These are phyloP conservation scores for Cystofilobasidium bisporidii DNA, from an alignment of 768 basidiomycete genomes.

Conservation along the genomic window DNA sequence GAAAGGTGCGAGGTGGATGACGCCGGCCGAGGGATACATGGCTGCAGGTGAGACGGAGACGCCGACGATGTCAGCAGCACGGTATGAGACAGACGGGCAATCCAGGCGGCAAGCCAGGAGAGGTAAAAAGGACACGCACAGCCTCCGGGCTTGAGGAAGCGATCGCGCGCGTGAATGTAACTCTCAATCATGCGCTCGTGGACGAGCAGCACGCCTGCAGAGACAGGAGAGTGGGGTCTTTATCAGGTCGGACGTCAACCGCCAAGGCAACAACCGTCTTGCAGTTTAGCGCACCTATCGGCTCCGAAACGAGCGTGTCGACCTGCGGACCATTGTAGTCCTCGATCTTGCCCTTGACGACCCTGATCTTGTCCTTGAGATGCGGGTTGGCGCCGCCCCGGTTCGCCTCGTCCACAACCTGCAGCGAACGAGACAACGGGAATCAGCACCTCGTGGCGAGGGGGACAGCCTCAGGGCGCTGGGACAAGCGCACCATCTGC, in stretches of 20 bases:
- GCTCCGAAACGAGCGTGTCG: slow-evolving; percentile 24
- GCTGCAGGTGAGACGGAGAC: not conserved
- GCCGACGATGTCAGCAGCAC: not conserved
- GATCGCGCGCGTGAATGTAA: slow-evolving; percentile 25
- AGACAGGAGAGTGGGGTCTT: not conserved
- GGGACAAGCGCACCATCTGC: not conserved
- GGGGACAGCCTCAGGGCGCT: not conserved
- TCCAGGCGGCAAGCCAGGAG: not conserved
- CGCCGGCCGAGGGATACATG: slow-evolving; percentile 24
- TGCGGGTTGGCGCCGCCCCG: slow-evolving; percentile 18
- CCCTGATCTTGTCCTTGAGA: slow-evolving; percentile 17
- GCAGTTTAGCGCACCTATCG: slow-evolving; percentile 5
- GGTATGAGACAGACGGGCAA: too few relatives aligned
- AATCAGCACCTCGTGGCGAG: too few relatives aligned
- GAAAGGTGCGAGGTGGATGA: slow-evolving; percentile 27
- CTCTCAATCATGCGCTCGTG: slow-evolving; percentile 29
- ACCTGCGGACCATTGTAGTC: slow-evolving; percentile 17
- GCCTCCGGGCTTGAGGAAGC: slow-evolving; percentile 26
- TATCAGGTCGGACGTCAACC: too few relatives aligned
- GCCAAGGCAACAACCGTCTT: not conserved
- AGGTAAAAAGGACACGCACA: not conserved
- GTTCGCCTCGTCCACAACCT: slow-evolving; percentile 23
- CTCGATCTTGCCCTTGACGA: slow-evolving; percentile 27
- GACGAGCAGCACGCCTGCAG: slow-evolving; percentile 15
- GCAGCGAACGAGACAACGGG: not conserved